These are phyloP conservation scores for Fusarium succisae DNA, from an alignment of 2,329 filamentous ascomycete genomes.

Conservation along the genomic window DNA sequence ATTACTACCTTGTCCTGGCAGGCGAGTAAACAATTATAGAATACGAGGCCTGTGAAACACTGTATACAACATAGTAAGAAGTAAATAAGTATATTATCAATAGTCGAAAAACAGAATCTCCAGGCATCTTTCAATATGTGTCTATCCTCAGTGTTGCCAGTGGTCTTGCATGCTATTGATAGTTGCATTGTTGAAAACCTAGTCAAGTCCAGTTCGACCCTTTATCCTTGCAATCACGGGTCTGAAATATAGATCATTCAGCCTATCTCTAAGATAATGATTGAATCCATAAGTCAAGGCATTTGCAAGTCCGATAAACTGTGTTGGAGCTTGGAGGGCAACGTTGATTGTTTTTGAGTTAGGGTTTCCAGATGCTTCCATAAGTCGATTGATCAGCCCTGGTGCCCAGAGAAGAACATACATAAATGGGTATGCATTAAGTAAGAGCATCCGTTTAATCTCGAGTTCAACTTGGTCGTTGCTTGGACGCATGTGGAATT, in stretches of 20 bases:
- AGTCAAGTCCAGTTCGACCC: neutral
- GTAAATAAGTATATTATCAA: no score
- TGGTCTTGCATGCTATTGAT: no score
- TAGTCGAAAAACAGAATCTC: no score
- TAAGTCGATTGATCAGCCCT: conserved; percentile 23
- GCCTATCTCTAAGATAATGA: conserved; percentile 29
- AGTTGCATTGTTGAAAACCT: no score
- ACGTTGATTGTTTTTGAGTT: neutral
- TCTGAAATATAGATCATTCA: conserved; percentile 8
- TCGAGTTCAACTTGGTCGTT: conserved; percentile 10
- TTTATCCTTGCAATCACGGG: neutral
- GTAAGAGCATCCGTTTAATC: conserved; percentile 30
- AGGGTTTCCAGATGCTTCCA: conserved; percentile 21
- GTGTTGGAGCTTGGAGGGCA: conserved; percentile 21
- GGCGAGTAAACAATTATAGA: no score
- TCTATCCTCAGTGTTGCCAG: no score
- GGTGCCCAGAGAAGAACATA: conserved; percentile 31
- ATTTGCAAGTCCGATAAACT: conserved; percentile 26
- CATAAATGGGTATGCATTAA: conserved; percentile 32
- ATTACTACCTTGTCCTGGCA: no score
- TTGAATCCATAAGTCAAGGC: conserved; percentile 32
- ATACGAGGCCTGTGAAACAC: no score
- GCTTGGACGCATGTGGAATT: conserved; percentile 20
- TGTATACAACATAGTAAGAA: no score
- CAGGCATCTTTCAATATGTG: no score